phyloP scores from a whole-genome alignment of 73 alveolate genomes.

The Durusdinium trenchii region DNA sequence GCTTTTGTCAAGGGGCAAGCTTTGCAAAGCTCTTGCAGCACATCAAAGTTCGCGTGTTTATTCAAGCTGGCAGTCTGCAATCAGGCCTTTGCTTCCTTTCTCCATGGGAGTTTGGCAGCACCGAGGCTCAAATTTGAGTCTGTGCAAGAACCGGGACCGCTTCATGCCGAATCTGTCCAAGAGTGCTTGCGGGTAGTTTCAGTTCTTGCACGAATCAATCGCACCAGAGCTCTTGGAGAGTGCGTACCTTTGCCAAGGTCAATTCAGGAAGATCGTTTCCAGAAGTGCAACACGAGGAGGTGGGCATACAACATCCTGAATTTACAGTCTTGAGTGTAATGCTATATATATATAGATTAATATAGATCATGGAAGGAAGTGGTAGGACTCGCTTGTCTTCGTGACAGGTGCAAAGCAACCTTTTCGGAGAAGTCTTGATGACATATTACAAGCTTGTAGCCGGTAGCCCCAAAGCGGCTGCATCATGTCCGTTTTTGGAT shows the following conservation, averaged over 20 bases:
- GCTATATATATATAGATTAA: no score
- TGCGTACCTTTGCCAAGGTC: constrained; percentile 9
- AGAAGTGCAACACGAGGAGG: constrained; percentile 81
- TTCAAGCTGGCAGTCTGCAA: neutral
- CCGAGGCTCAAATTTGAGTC: neutral
- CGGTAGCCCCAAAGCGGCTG: neutral
- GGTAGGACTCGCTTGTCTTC: no score
- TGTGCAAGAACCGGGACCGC: neutral
- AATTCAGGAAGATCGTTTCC: constrained; percentile 67
- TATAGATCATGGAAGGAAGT: no score
- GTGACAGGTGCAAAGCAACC: constrained; percentile 1
- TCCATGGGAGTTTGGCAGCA: constrained; percentile 55
- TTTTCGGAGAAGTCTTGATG: constrained; percentile 42
- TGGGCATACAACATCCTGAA: neutral
- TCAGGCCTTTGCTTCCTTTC: constrained; percentile 55
- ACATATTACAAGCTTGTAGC: constrained; percentile 37
- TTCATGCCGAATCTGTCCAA: neutral
- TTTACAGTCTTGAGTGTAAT: neutral
- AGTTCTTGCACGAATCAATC: no score
- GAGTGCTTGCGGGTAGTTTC: neutral
- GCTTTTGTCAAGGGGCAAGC: no score
- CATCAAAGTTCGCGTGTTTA: neutral
- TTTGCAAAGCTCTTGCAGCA: neutral
- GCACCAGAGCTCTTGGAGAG: no score
- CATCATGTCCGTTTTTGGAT: neutral